Evolutionary conservation across 345 rosid species (phyloP).

Genomic region (Cardamine chenopodiifolia): DNA sequence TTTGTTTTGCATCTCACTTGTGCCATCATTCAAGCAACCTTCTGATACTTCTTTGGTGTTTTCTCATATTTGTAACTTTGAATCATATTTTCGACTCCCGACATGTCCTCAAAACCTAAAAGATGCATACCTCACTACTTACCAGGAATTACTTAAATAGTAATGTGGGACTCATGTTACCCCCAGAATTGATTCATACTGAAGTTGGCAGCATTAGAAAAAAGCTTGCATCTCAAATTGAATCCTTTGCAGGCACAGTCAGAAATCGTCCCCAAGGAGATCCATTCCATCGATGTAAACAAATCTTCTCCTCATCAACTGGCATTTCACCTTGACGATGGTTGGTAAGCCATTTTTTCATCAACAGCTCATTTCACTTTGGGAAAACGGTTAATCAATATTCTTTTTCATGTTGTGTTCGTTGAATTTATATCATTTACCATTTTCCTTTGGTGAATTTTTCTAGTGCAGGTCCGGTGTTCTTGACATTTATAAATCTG

Average conservation of each 20-base stretch:
- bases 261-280: conserved; percentile 70
- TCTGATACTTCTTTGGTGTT: conserved; percentile 17
- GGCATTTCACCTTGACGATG: conserved; percentile 94
- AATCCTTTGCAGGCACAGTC: conserved; percentile 75
- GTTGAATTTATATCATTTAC: background rate
- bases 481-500: conserved; percentile 59
- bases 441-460: conserved; percentile 21
- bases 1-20: conserved; percentile 21
- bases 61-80: background rate
- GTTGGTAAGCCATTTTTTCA: conserved; percentile 65
- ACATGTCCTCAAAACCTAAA: conserved; percentile 2
- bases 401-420: conserved; percentile 1
- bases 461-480: conserved; percentile 80
- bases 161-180: conserved; percentile 10
- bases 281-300: conserved; percentile 78
- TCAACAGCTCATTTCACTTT: conserved; percentile 4
- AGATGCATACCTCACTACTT: background rate
- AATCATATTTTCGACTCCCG: conserved; percentile 6
- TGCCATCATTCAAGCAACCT: conserved; percentile 10
- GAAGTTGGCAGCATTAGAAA: conserved; percentile 6
- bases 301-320: conserved; percentile 80
- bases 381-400: background rate
- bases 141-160: background rate
- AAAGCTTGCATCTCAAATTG: background rate
- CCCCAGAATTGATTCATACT: conserved; percentile 7